Evolutionary conservation across 2,329 filamentous ascomycete species (phyloP).

Genomic region (Epicoccum nigrum): DNA sequence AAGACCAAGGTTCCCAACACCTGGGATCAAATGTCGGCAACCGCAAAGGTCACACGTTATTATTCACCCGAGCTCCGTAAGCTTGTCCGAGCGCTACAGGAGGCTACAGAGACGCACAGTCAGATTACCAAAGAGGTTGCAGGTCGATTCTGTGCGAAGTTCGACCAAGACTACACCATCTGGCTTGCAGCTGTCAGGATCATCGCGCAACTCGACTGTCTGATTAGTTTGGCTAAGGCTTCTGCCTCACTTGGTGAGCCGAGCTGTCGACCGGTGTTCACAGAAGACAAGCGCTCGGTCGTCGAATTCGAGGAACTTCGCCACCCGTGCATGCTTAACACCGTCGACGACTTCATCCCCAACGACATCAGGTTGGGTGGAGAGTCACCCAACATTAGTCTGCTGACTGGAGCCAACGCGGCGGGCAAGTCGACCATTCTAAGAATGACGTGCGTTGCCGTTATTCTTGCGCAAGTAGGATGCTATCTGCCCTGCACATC

Average conservation of each 20-base stretch:
- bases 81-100: constrained; percentile 85
- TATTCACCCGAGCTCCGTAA: constrained; percentile 85
- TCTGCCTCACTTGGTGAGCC: constrained; percentile 84
- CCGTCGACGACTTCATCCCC: constrained; percentile 92
- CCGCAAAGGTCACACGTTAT: constrained; percentile 86
- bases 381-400: constrained; percentile 77
- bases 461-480: constrained; percentile 96
- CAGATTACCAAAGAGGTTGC: constrained; percentile 90
- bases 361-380: constrained; percentile 92
- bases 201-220: constrained; percentile 89
- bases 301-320: constrained; percentile 92
- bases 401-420: constrained; percentile 94
- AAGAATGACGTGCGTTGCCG: constrained; percentile 94
- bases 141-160: constrained; percentile 80
- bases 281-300: constrained; percentile 81
- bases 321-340: constrained; percentile 91
- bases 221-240: constrained; percentile 90
- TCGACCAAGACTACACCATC: constrained; percentile 81
- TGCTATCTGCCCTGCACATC: constrained; percentile 86
- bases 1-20: constrained; percentile 85
- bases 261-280: constrained; percentile 85
- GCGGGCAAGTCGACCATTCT: constrained; percentile 96
- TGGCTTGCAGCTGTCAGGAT: constrained; percentile 93
- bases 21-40: constrained; percentile 98
- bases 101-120: constrained; percentile 90